Base-by-base conservation (phyloP, 768 basidiomycete species). In the Royoungia palumana region DNA sequence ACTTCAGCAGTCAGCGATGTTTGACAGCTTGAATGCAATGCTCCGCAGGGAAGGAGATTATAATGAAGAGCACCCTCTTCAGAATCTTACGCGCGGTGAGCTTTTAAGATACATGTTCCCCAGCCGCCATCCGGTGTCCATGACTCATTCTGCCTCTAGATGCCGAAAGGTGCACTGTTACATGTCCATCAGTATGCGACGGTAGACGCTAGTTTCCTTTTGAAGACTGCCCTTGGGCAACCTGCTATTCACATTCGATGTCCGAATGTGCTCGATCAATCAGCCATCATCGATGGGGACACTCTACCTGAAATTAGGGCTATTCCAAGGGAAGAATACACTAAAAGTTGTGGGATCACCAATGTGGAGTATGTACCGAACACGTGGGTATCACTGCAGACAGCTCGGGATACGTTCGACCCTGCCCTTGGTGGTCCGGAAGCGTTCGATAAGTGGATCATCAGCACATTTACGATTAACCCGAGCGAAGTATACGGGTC, bases 131-230 rank as follows among this genome's bases (percentile, higher is more conserved):
- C 28, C 21, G n/a, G 41, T 35, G 6, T n/a, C 4, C 22, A 37
- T 32, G 30, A 50, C 5, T 13, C 11, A 43, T 24, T 21, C 21
- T 8, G 10, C 24, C n/a, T 20, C 22, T 36, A 72, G 71, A 75
- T 78, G 73, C 77, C 76, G 11, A 78, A 77, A 58, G 76, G 77
- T 11, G 73, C 65, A 1, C 54, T 78, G 12, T 57, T 79, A 2
- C 75, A 78, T 46, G 69, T 65, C 1, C 76, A 77, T 51, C 65
- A 76, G 19, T 65, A 76, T 35, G 75, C 72, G 17, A 71, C 69
- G 6, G 74, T 72, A 5, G 71, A 72, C 41, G 65, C 61, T 2
- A 42, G 54, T 21, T 53, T 64, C 35, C 58, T 78, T 17, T 60
- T 76, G 10, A 25, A 60, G 10, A 61, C 70, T n/a, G 74, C 74